A percentile compares a stretch with the other conserved stretches of the same genome.
These are phyloP conservation scores for Drechslera avenae DNA, from an alignment of 2,329 filamentous ascomycete genomes.

Conservation along the genomic window DNA sequence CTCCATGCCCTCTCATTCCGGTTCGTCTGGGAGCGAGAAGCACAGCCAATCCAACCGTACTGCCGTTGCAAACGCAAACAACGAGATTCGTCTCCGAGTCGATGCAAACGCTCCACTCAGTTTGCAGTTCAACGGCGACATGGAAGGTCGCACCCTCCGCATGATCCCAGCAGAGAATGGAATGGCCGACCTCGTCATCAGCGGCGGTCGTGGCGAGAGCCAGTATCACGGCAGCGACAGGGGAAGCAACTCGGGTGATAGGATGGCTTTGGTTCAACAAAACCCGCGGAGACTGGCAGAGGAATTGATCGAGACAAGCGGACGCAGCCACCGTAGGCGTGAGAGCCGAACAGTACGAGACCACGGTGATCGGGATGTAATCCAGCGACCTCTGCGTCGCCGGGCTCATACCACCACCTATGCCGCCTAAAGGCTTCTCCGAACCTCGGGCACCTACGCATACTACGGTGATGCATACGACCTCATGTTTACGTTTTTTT, in stretches of 20 bases:
- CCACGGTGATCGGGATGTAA: constrained; percentile 22
- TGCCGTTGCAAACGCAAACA: constrained; percentile 33
- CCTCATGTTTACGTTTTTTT: constrained; percentile 2
- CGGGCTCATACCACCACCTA: constrained; percentile 17
- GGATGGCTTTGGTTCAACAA: constrained; percentile 22
- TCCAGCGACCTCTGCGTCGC: constrained; percentile 30
- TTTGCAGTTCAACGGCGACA: constrained; percentile 45
- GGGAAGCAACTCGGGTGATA: constrained; percentile 29
- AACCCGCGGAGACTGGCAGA: constrained; percentile 37
- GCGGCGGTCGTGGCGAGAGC: constrained; percentile 19
- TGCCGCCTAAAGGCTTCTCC: constrained; percentile 14
- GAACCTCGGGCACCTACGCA: not conserved
- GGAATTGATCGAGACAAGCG: constrained; percentile 37
- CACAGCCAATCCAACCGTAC: constrained; percentile 37
- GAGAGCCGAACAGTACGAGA: constrained; percentile 22
- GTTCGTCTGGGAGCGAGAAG: constrained; percentile 37
- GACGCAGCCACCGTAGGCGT: constrained; percentile 32
- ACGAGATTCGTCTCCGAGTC: constrained; percentile 46
- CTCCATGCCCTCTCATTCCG: constrained; percentile 38
- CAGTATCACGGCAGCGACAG: constrained; percentile 30
- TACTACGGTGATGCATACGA: not conserved
- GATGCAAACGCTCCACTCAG: constrained; percentile 40
- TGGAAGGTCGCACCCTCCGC: constrained; percentile 46
- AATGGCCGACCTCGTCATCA: constrained; percentile 46
- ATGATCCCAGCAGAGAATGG: constrained; percentile 42